Evolutionary conservation across 208 protist species (phyloP).

Genomic region (Naegleria gruberi): DNA sequence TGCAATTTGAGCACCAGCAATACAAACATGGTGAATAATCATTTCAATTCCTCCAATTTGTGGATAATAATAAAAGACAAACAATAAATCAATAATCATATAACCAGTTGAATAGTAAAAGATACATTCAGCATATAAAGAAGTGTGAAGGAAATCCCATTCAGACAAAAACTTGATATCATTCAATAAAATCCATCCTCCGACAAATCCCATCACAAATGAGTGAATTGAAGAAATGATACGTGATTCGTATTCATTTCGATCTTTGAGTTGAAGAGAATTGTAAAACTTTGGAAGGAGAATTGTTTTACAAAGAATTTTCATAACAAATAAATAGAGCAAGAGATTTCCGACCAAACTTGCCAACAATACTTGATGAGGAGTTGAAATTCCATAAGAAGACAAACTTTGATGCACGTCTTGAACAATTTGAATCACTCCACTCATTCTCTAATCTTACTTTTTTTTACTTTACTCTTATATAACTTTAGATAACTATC

Average conservation of each 20-base stretch:
- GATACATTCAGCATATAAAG: not conserved
- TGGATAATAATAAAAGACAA: not conserved
- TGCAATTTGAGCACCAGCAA: not conserved
- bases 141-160: not conserved
- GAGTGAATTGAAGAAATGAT: not conserved
- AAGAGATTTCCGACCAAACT: not conserved
- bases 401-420: not conserved
- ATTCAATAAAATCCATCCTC: not conserved
- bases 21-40: not conserved
- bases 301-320: not conserved
- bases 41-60: not conserved
- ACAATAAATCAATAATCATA: not conserved
- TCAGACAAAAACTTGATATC: not conserved
- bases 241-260: not conserved
- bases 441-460: no score
- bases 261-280: not conserved
- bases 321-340: not conserved
- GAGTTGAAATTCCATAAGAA: not conserved
- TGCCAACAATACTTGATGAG: not conserved
- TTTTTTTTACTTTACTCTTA: no score
- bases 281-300: not conserved
- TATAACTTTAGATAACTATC: no score
- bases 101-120: not conserved
- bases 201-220: not conserved
- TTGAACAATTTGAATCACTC: not conserved